These are phyloP conservation scores for Fusarium sp. DNA, from an alignment of 2,329 filamentous ascomycete species.

Conservation along the genomic window DNA sequence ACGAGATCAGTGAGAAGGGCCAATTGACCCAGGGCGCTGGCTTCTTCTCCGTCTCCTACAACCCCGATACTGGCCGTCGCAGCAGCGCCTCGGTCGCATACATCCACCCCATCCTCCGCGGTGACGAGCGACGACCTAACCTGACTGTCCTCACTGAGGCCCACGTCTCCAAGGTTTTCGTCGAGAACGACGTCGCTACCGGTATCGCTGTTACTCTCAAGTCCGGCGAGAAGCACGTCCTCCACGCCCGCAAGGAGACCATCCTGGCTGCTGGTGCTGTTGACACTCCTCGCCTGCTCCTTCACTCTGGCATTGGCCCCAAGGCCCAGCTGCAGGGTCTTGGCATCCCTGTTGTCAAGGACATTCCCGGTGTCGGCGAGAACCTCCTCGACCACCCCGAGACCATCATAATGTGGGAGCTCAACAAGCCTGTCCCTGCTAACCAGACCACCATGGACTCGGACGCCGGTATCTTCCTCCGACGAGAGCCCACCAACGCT, in stretches of 20 bases:
- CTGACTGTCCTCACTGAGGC: conserved; percentile 88
- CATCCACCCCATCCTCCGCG: conserved; percentile 89
- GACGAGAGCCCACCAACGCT: conserved; percentile 79
- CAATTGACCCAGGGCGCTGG: conserved; percentile 81
- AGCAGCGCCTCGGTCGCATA: conserved; percentile 92
- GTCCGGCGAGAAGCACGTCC: conserved; percentile 63
- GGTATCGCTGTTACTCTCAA: conserved; percentile 76
- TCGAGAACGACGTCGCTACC: conserved; percentile 76
- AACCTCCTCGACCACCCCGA: conserved; percentile 72
- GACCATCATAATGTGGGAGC: conserved; percentile 77
- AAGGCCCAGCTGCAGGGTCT: conserved; percentile 64
- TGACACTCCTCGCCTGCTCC: conserved; percentile 78
- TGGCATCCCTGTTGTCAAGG: conserved; percentile 66
- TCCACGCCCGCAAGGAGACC: conserved; percentile 79
- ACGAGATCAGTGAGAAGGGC: conserved; percentile 80
- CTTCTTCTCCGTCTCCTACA: conserved; percentile 93
- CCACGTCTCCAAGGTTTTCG: conserved; percentile 86
- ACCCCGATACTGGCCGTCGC: conserved; percentile 86
- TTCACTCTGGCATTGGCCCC: conserved; percentile 69
- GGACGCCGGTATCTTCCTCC: conserved; percentile 89
- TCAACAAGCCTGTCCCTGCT: conserved; percentile 79
- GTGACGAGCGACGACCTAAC: conserved; percentile 85
- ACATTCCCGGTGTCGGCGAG: conserved; percentile 70
- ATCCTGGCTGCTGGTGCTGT: conserved; percentile 84
- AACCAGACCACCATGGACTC: conserved; percentile 94